These are phyloP conservation scores for Metarhizium anisopliae DNA, from an alignment of 2,329 filamentous ascomycete species.

Conservation along the genomic window DNA sequence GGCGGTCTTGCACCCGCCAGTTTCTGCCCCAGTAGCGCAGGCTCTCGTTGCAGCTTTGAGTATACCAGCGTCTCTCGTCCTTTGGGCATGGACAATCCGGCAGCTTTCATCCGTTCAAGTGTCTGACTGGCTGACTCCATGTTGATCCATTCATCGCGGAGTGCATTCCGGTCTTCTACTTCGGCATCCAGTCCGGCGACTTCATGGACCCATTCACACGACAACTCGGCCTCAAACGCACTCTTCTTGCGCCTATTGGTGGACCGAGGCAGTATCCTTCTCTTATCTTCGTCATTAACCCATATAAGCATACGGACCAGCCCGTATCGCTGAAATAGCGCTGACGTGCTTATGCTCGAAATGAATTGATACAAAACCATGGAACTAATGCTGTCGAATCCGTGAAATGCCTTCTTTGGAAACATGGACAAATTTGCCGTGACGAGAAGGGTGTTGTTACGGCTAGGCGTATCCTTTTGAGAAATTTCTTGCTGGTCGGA, in stretches of 20 bases:
- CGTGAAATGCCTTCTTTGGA: slow-evolving; percentile 38
- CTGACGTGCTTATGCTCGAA: slow-evolving; percentile 44
- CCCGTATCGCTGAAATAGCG: slow-evolving; percentile 66
- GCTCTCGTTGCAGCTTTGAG: slow-evolving; percentile 14
- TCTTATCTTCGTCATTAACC: slow-evolving; percentile 52
- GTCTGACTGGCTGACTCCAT: slow-evolving; percentile 30
- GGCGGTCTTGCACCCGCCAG: slow-evolving; percentile 23
- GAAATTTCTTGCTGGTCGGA: slow-evolving; percentile 42
- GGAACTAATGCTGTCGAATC: slow-evolving; percentile 46
- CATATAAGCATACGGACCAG: slow-evolving; percentile 72
- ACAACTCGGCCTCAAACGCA: slow-evolving; percentile 50
- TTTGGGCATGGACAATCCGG: slow-evolving; percentile 32
- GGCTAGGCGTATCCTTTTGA: slow-evolving; percentile 30
- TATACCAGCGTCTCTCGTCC: slow-evolving; percentile 30
- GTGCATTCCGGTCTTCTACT: slow-evolving; percentile 16
- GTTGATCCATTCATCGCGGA: slow-evolving; percentile 41
- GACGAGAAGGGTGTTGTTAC: slow-evolving; percentile 68
- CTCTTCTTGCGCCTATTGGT: slow-evolving; percentile 46
- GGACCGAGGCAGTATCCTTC: slow-evolving; percentile 49
- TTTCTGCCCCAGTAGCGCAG: slow-evolving; percentile 11
- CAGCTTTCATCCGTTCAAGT: slow-evolving; percentile 36
- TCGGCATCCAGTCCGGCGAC: slow-evolving; percentile 37
- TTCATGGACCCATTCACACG: slow-evolving; percentile 50
- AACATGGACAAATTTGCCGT: slow-evolving; percentile 55
- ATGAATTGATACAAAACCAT: slow-evolving; percentile 56